Base-by-base conservation (phyloP, 345 rosid genomes). In the Punica granatum region DNA sequence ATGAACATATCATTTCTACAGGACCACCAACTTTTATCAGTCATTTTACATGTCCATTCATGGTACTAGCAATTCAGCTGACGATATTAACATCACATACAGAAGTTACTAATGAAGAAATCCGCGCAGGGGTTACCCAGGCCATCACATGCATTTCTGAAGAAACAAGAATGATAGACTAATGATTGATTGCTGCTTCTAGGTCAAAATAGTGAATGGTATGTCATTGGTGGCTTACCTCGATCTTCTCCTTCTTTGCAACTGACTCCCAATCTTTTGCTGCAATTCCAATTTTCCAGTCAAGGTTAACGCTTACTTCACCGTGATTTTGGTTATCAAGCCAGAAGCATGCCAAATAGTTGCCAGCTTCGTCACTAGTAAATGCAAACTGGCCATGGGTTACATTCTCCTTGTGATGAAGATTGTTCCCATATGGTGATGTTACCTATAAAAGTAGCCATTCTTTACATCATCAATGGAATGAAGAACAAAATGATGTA, bases 231-330 rank as follows among this genome's bases (percentile, higher is more conserved):
- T 3, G 16, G 71, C 85, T 70, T 64, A 89, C 98, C 89, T 92
- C 94, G 14, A 89, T 79, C 84, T 90, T 89, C 76, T 90, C 95
- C 79, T 82, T 88, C 71, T 64, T 89, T 59, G 98, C 98, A 60
- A 92, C 86, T 30, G 89, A 77, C n/a, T 86, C 96, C 98, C 98
- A 92, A 72, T 88, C 98, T 65, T 88, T 88, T 13, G 98, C 89
- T 0, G 87, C 85, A 64, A 92, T 89, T 79, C 96, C 96, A 62
- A 88, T 87, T 84, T 81, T 89, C 98, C 96, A 89, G 70, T 92
- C 96, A 42, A 92, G 66, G 78, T 81, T 84, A 43, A 92, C 81
- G 70, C 84, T 87, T 18, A 86, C 69, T 26, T 82, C 83, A 19
- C 78, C 76, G 25, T 73, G 82, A 68, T 60, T 65, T 18, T 73